Evolutionary conservation across 441 rosid genomes (phyloP).

Genomic region (Eutrema salsugineum): DNA sequence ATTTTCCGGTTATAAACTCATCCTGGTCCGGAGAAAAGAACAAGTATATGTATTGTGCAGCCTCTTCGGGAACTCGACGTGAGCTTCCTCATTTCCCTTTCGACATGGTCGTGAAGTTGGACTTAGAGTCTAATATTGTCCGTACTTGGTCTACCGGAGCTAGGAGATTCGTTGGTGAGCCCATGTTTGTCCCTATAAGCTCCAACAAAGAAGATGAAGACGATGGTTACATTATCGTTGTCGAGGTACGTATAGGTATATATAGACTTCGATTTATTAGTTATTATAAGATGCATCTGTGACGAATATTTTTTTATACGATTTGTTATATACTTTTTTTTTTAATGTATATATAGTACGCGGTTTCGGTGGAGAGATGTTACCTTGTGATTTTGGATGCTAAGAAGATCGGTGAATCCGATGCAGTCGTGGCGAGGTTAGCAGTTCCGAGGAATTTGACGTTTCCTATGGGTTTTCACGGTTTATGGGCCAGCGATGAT

Average conservation of each 20-base stretch:
- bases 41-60: constrained; percentile 49
- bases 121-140: constrained; percentile 29
- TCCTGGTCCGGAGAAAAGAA: constrained; percentile 54
- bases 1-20: constrained; percentile 72
- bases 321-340: neutral
- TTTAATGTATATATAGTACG: constrained; percentile 67
- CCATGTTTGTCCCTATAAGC: constrained; percentile 61
- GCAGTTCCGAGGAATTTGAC: constrained; percentile 75
- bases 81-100: constrained; percentile 83
- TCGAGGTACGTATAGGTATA: constrained; percentile 52
- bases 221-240: constrained; percentile 76
- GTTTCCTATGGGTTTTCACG: constrained; percentile 90
- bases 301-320: neutral
- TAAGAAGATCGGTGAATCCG: constrained; percentile 64
- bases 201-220: constrained; percentile 26
- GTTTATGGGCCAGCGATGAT: constrained; percentile 56
- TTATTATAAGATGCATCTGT: neutral
- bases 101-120: constrained; percentile 69
- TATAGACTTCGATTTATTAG: neutral
- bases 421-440: constrained; percentile 60
- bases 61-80: constrained; percentile 63
- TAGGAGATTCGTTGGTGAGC: constrained; percentile 83
- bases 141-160: constrained; percentile 54
- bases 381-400: constrained; percentile 70
- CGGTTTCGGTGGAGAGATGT: constrained; percentile 77